Conservation (phyloP, 192 early-diverging fungal species). For the Coemansia sp. region DNA sequence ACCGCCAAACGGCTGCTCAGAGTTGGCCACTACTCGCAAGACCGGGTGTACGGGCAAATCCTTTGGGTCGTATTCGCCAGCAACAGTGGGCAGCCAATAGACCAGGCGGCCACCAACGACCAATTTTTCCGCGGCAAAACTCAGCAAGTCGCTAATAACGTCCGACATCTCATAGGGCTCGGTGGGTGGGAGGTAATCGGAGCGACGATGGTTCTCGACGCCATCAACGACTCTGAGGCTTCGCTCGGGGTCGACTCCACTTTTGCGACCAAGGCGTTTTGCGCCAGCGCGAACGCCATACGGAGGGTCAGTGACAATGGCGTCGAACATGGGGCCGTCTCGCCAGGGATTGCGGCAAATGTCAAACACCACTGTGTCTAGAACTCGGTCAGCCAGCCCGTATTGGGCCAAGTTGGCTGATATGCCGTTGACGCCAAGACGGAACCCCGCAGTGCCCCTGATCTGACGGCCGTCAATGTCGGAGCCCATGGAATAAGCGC, state of each 20-base stretch:
- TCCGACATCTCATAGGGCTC: constrained; percentile 94
- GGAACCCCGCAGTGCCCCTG: constrained; percentile 67
- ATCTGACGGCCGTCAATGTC: constrained; percentile 99
- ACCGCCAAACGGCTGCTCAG: constrained; percentile 90
- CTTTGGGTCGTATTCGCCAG: constrained; percentile 73
- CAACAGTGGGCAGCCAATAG: constrained; percentile 94
- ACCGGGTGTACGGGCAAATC: constrained; percentile 84
- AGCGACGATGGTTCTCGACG: constrained; percentile 42
- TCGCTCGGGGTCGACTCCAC: constrained; percentile 22
- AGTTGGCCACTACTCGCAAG: constrained; percentile 81
- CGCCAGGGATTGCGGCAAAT: constrained; percentile 85
- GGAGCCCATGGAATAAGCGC: constrained; percentile 84
- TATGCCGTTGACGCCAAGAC: constrained; percentile 53
- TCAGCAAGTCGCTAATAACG: constrained; percentile 78
- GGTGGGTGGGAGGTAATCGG: constrained; percentile 84
- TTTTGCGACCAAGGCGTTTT: constrained; percentile 77
- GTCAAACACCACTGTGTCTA: constrained; percentile 85
- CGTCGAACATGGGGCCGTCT: constrained; percentile 66
- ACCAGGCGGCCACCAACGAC: constrained; percentile 82
- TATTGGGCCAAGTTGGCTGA: constrained; percentile 87
- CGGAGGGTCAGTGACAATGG: constrained; percentile 92
- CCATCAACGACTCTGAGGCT: constrained; percentile 42
- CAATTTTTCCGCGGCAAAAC: constrained; percentile 78
- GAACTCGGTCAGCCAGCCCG: constrained; percentile 62
- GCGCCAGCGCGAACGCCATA: constrained; percentile 98